A percentile compares a stretch with the other conserved stretches of the same genome.
Evolutionary conservation across 2,329 filamentous ascomycete genomes (phyloP).

Genomic region (Podosphaera xanthii): DNA sequence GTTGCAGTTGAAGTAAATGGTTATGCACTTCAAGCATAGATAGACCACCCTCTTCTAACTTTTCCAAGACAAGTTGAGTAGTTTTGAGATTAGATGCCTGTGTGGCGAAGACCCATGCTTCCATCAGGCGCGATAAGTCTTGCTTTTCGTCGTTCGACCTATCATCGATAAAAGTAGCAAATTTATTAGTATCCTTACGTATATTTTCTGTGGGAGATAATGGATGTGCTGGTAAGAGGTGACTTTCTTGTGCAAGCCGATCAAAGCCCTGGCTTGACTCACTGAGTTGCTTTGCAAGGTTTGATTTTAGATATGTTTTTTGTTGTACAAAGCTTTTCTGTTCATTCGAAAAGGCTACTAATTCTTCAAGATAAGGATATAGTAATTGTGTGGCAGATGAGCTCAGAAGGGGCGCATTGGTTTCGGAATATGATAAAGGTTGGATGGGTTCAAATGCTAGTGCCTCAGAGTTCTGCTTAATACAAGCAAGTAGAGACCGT

Average conservation of each 20-base stretch:
- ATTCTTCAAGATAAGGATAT: conserved; percentile 30
- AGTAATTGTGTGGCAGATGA: neutral
- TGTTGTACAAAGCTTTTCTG: conserved; percentile 35
- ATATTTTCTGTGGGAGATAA: conserved; percentile 16
- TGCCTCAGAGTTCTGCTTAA: neutral
- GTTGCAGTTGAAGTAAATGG: conserved; percentile 25
- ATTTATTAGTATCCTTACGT: conserved; percentile 12
- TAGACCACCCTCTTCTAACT: conserved; percentile 33
- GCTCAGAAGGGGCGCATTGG: neutral
- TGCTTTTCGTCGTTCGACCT: conserved; percentile 19
- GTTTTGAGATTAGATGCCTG: conserved; percentile 36
- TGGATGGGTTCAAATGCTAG: neutral
- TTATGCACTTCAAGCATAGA: conserved; percentile 30
- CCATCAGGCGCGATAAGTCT: conserved; percentile 22
- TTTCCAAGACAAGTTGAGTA: conserved; percentile 34
- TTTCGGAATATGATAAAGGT: neutral
- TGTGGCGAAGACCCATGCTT: conserved; percentile 36
- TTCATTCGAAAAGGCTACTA: conserved; percentile 28
- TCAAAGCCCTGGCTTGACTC: conserved; percentile 27
- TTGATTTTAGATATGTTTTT: conserved; percentile 30
- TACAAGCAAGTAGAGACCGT: conserved; percentile 22
- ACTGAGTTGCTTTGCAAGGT: conserved; percentile 27
- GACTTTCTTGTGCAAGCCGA: conserved; percentile 36
- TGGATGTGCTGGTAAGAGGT: conserved; percentile 31
- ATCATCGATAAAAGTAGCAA: conserved; percentile 24